Evolutionary conservation across 345 rosid genomes (phyloP).

Genomic region (Rhizophora mangle): DNA sequence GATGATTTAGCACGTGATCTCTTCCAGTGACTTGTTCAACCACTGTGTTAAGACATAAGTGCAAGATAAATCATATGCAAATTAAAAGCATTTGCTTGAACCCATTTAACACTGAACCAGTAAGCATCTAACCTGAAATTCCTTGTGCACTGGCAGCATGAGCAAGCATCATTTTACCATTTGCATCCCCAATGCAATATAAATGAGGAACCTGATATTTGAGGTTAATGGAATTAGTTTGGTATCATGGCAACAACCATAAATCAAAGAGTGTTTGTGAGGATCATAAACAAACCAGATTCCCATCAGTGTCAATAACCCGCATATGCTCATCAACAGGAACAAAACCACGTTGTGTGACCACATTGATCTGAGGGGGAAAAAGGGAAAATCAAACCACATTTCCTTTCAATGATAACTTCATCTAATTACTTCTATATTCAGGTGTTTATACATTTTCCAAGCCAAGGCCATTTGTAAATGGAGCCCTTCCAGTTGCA

Average conservation of each 20-base stretch:
- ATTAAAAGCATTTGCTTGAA: constrained; percentile 3
- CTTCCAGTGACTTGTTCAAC: constrained; percentile 92
- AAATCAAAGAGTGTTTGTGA: neutral
- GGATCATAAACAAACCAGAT: constrained; percentile 47
- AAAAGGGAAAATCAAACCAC: constrained; percentile 4
- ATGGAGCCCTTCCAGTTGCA: constrained; percentile 99
- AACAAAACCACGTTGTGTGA: constrained; percentile 81
- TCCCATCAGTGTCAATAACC: constrained; percentile 79
- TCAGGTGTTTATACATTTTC: constrained; percentile 58
- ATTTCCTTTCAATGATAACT: constrained; percentile 1
- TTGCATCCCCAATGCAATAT: constrained; percentile 94
- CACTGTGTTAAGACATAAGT: constrained; percentile 44
- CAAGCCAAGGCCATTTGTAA: constrained; percentile 94
- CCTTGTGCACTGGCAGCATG: constrained; percentile 99
- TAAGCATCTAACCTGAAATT: constrained; percentile 66
- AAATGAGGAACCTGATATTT: constrained; percentile 69
- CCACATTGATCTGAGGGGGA: constrained; percentile 68
- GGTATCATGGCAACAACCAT: constrained; percentile 7
- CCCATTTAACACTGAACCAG: neutral
- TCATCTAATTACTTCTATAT: neutral
- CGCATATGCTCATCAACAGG: constrained; percentile 90
- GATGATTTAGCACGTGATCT: constrained; percentile 90
- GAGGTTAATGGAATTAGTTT: constrained; percentile 6
- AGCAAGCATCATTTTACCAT: constrained; percentile 99
- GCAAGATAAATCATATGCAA: constrained; percentile 10